Conservation (phyloP, 2,329 filamentous ascomycete genomes). For the Cladophialophora psammophila region DNA sequence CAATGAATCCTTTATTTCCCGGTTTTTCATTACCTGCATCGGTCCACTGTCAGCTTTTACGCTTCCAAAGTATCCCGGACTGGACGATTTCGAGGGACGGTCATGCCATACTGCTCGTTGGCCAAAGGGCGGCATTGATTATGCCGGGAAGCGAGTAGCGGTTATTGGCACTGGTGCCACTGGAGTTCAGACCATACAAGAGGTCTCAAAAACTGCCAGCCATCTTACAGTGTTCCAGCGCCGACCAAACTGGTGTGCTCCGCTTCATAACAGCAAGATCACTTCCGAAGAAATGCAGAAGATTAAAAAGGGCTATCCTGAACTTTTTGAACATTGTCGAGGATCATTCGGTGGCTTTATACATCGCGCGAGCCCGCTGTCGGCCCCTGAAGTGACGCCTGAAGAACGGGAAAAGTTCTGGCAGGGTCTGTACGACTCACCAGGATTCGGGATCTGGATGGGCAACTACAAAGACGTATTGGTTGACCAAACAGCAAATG, state of each 20-base stretch:
- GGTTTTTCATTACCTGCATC: slow-evolving; percentile 56
- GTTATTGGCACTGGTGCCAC: slow-evolving; percentile 71
- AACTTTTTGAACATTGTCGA: slow-evolving; percentile 40
- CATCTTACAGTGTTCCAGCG: slow-evolving; percentile 64
- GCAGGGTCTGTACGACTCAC: slow-evolving; percentile 57
- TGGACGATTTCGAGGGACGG: slow-evolving; percentile 63
- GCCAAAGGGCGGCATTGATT: slow-evolving; percentile 64
- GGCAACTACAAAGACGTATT: slow-evolving; percentile 60
- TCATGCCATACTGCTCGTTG: slow-evolving; percentile 65
- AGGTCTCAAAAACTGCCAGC: slow-evolving; percentile 60
- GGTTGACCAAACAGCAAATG: slow-evolving; percentile 56
- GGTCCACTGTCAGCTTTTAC: slow-evolving; percentile 65
- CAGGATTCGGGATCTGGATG: slow-evolving; percentile 63
- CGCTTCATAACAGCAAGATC: slow-evolving; percentile 62
- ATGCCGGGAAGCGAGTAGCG: slow-evolving; percentile 65
- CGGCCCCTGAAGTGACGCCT: background rate
- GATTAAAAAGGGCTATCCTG: slow-evolving; percentile 10
- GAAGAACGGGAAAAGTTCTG: slow-evolving; percentile 50
- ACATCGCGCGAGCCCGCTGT: slow-evolving; percentile 46
- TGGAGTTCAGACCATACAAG: slow-evolving; percentile 54
- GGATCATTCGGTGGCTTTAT: slow-evolving; percentile 65
- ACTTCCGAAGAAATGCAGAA: slow-evolving; percentile 58
- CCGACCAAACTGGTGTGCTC: slow-evolving; percentile 69
- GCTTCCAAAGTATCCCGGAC: slow-evolving; percentile 63
- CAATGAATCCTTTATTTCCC: slow-evolving; percentile 48